Evolutionary conservation across 2,329 filamentous ascomycete species (phyloP).

Genomic region (Westerdykella aurantiaca): DNA sequence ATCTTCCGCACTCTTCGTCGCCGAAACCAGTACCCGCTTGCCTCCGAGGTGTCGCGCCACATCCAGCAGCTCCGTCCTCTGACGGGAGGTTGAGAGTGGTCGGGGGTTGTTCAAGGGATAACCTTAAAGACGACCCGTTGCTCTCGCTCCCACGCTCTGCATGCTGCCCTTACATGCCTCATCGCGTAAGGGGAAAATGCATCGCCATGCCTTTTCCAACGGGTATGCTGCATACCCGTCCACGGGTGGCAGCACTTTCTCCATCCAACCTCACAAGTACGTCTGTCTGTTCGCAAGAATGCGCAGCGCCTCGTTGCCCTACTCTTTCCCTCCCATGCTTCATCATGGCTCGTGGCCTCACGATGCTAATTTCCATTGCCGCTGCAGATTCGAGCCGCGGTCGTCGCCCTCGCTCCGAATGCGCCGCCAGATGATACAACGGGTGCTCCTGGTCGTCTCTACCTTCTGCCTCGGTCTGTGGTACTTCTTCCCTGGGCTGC

Average conservation of each 20-base stretch:
- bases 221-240: slow-evolving; percentile 63
- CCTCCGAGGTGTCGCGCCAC: slow-evolving; percentile 4
- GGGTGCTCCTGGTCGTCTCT: slow-evolving; percentile 55
- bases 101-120: slow-evolving; percentile 35
- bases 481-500: slow-evolving; percentile 69
- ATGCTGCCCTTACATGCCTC: slow-evolving; percentile 59
- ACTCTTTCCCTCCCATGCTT: slow-evolving; percentile 14
- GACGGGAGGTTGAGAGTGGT: slow-evolving; percentile 28
- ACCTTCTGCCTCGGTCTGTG: slow-evolving; percentile 58
- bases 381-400: slow-evolving; percentile 73
- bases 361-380: slow-evolving; percentile 28
- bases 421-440: slow-evolving; percentile 65
- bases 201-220: slow-evolving; percentile 82
- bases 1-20: not conserved
- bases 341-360: slow-evolving; percentile 15
- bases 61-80: slow-evolving; percentile 20
- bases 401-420: slow-evolving; percentile 67
- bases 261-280: slow-evolving; percentile 85
- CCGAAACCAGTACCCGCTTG: not conserved
- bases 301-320: slow-evolving; percentile 16
- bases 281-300: slow-evolving; percentile 28
- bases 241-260: slow-evolving; percentile 65
- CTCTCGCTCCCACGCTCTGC: slow-evolving; percentile 26
- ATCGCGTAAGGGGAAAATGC: slow-evolving; percentile 63
- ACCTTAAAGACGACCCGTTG: no score